phyloP scores from a whole-genome alignment of 73 alveolate species.

The Paramecium pentaurelia region DNA sequence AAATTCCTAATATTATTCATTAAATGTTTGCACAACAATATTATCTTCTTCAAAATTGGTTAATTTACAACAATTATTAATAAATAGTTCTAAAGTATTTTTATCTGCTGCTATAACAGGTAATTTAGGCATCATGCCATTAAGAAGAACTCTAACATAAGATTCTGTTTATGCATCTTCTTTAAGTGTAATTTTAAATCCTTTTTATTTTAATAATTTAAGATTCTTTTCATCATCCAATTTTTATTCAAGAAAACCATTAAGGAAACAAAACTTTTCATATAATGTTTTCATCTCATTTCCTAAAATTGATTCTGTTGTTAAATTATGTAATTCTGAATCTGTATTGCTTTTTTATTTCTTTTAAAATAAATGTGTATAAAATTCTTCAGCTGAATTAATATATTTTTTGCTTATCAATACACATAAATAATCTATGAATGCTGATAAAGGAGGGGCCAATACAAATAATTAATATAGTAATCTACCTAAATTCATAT shows the following conservation, averaged over 20 bases:
- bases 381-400: constrained; percentile 53
- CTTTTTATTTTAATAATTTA: constrained; percentile 21
- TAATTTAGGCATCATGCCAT: constrained; percentile 49
- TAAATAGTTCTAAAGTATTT: constrained; percentile 40
- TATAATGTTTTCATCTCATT: constrained; percentile 60
- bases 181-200: constrained; percentile 43
- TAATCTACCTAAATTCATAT: constrained; percentile 1
- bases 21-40: constrained; percentile 15
- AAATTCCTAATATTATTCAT: constrained; percentile 37
- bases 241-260: constrained; percentile 48
- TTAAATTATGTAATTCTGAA: constrained; percentile 45
- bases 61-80: constrained; percentile 37
- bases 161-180: constrained; percentile 59
- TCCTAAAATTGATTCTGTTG: constrained; percentile 52
- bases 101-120: neutral
- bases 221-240: constrained; percentile 57
- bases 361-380: constrained; percentile 46
- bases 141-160: constrained; percentile 10
- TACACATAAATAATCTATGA: constrained; percentile 51
- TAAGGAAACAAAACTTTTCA: constrained; percentile 57
- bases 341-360: constrained; percentile 30
- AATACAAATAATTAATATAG: constrained; percentile 33
- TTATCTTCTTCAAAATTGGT: constrained; percentile 54
- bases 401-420: constrained; percentile 35
- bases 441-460: constrained; percentile 61